Conservation (phyloP, 805 yeast genomes). For the Lachancea cidri region DNA sequence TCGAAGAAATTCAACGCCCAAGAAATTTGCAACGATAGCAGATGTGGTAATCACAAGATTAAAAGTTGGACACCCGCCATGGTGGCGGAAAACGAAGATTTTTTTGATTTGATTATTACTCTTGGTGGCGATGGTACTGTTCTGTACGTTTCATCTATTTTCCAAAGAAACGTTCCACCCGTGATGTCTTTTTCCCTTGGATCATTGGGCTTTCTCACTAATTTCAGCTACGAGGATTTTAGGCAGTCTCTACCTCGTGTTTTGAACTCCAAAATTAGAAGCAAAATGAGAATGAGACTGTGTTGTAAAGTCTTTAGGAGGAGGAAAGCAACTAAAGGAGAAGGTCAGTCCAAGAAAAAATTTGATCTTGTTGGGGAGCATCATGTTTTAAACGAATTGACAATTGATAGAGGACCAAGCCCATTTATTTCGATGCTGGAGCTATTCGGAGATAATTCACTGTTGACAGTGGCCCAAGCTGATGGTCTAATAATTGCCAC, state of each 20-base stretch:
- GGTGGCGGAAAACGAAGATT: constrained; percentile 38
- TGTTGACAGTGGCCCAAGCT: constrained; percentile 87
- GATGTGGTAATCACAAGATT: constrained; percentile 40
- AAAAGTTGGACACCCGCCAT: constrained; percentile 67
- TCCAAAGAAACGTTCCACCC: constrained; percentile 86
- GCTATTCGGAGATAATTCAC: constrained; percentile 78
- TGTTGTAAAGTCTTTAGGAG: constrained; percentile 65
- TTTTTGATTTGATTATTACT: constrained; percentile 75
- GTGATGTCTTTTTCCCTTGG: constrained; percentile 86
- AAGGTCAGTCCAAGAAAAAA: constrained; percentile 37
- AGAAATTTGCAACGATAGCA: constrained; percentile 42
- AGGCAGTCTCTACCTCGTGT: constrained; percentile 52
- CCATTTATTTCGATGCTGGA: constrained; percentile 90
- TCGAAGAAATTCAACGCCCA: constrained; percentile 60
- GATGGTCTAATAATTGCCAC: constrained; percentile 91
- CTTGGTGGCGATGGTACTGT: constrained; percentile 98
- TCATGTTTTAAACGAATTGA: constrained; percentile 84
- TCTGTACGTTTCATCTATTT: constrained; percentile 77
- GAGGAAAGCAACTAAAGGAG: constrained; percentile 35
- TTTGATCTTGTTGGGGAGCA: constrained; percentile 45
- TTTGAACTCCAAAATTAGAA: constrained; percentile 64
- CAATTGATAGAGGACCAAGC: constrained; percentile 89
- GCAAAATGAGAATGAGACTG: constrained; percentile 81
- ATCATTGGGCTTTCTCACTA: constrained; percentile 87
- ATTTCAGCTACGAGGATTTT: constrained; percentile 73